These are phyloP conservation scores for Kwoniella mangroviensis DNA, from an alignment of 768 basidiomycete species.

Conservation along the genomic window DNA sequence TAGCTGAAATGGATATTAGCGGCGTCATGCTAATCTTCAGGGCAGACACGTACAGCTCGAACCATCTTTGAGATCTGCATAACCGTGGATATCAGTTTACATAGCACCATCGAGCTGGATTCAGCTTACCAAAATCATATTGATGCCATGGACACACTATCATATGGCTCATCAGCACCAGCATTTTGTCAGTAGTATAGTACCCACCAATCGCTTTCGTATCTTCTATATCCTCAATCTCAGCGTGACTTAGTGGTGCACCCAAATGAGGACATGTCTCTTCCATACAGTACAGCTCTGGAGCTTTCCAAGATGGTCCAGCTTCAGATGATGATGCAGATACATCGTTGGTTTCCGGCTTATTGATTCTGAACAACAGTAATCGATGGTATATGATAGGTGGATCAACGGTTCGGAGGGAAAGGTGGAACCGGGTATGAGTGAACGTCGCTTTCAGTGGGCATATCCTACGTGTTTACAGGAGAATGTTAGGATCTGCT, in stretches of 20 bases:
- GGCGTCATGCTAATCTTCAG: not conserved
- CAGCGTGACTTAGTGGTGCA: slow-evolving; percentile 75
- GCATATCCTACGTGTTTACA: slow-evolving; percentile 21
- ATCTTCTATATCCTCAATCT: slow-evolving; percentile 48
- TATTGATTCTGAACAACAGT: slow-evolving; percentile 41
- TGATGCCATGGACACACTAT: slow-evolving; percentile 51
- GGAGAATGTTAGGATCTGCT: not conserved
- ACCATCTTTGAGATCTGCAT: slow-evolving; percentile 33
- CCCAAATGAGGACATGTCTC: slow-evolving; percentile 79
- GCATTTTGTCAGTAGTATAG: not conserved
- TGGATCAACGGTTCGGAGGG: slow-evolving; percentile 33
- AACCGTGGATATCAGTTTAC: not conserved
- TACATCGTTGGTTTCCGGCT: slow-evolving; percentile 9
- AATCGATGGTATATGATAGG: slow-evolving; percentile 42
- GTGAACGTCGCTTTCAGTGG: slow-evolving; percentile 24
- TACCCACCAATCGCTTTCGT: slow-evolving; percentile 36
- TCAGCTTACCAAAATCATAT: slow-evolving; percentile 46
- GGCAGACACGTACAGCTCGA: slow-evolving; percentile 33
- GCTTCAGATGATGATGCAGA: not conserved
- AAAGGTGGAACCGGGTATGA: slow-evolving; percentile 44
- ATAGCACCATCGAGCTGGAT: not conserved
- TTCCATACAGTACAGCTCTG: slow-evolving; percentile 76
- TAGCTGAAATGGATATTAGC: slow-evolving; percentile 14
- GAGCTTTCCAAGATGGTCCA: slow-evolving; percentile 30
- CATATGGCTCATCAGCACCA: not conserved